Evolutionary conservation across 2,329 filamentous ascomycete species (phyloP), one percentile per base, ranked within the genome.

Genomic region (Zasmidium cellare): DNA sequence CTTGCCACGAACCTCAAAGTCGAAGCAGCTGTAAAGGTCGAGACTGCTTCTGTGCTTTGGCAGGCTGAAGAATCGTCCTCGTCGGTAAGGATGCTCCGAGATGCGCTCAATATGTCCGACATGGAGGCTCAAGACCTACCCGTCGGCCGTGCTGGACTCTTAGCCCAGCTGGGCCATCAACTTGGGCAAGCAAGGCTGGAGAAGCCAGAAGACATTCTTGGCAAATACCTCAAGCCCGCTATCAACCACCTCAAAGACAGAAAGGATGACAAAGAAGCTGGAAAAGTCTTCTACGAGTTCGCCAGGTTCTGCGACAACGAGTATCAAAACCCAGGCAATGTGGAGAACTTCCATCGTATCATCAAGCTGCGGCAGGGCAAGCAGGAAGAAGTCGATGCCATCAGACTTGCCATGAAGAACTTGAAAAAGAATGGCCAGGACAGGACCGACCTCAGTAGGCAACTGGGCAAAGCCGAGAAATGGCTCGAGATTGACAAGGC

Each of bases 261-360:
- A 47, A 82, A 77, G 3, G 82, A 86, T 53, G 89, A 89, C 1
- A 80, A 83, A 46, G 90, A 93, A 59, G 90, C 92, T 1, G 92
- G 92, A 1, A 84, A 91, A 64, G 94, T 97, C 0, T 97, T 92
- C 68, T 92, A 97, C 71, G 91, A 96, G 67, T 97, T 97, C 73
- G 94, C 96, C 23, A 84, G 87, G 52, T 99, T 99, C 72, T 99
- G 96, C 69, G 93, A 99, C 71, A 87, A 92, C 68, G 94, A 99
- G 72, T 80, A 99, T 9, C 90, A 96, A 67, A 93, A 93, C 69
- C 84, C 88, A 0, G 91, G 96, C 66, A 86, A 88, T 31, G 77
- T 92, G 1, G 91, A 96, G 72, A 94, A 99, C 67, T 84, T 96
- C 59, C 84, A 85, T 25, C 87, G 94, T 47, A 83, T 97, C 45